Evolutionary conservation across 208 protist genomes (phyloP), one percentile per base, ranked within the genome.

Genomic region (Trypanosoma theileri): DNA sequence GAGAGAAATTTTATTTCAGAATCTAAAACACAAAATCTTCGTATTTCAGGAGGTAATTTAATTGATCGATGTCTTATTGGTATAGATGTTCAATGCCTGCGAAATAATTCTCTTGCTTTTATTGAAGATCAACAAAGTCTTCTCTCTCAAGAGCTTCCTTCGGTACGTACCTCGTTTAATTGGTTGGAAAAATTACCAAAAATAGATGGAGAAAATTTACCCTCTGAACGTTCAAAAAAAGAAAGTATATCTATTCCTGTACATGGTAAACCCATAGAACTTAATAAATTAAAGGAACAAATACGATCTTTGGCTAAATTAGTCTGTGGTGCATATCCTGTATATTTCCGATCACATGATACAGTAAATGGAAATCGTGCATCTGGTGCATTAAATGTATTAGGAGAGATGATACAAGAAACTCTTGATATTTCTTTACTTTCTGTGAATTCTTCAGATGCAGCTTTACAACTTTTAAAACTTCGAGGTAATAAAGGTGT

Each of bases 21-120:
- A 59, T 28, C 31, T 9, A 66, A 28, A 62, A 4, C 50, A 31
- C 58, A 78, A 61, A 80, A 69, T 54, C 69, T 95, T 24, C 66
- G 82, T 58, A 89, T 95, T 63, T 77, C 78, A 4, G 86, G 84
- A n/a, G 80, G 89, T 66, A 95, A 95, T 69, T 60, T 91, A 6
- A 73, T 95, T n/a, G 89, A 95, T 60, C 77, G 77, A 4, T 95
- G 89, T 73, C 66, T 66, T 69, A 81, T 95, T 46, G 89, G 89
- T 50, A 81, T 95, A 57, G 89, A 92, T 68, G 84, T 93, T 24
- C 81, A 89, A 62, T 84, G 82, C 58, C 26, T 68, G 22, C 19
- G 45, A 28, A 76, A 78, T 26, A 48, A n/a, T 45, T 13, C 13
- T 1, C 1, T 69, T 28, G 0, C 17, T 24, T 17, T 16, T 10